Evolutionary conservation across 1,284 basidiomycete species (phyloP), one percentile per base, ranked within the genome.

Genomic region (Agroathelia rolfsii): DNA sequence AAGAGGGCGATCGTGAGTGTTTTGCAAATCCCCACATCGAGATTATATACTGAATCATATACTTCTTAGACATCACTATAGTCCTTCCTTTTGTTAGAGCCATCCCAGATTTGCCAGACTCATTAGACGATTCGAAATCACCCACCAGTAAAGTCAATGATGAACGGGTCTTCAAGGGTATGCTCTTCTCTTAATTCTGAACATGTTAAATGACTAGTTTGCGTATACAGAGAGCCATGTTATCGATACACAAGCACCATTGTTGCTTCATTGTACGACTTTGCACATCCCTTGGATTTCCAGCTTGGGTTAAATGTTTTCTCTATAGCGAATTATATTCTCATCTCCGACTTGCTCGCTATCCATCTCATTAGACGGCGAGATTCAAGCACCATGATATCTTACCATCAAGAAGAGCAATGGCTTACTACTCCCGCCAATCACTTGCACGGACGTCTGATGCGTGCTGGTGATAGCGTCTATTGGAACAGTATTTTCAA

Each of bases 41-140:
- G n/a, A 19, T 14, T 29, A 19, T 7, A 6, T 13, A n/a, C 11
- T 29, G 1, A 10, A 18, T 29, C 5, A 2, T 24, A 8, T 11
- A n/a, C n/a, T n/a, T n/a, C n/a, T n/a, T n/a, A 73, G 70, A 73
- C 47, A 68, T 73, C 21, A 73, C 70, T 0, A 50, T 73, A 9
- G 60, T 62, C 3, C 51, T 73, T 5, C 59, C 62, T 4, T 73
- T 72, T 43, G 58, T 69, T 28, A 52, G 55, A 12, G 31, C 38
- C 16, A 17, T 46, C 11, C 27, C 28, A 5, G n/a, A n/a, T n/a
- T n/a, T n/a, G n/a, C n/a, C n/a, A n/a, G n/a, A n/a, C n/a, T n/a
- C n/a, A n/a, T n/a, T 17, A 43, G 24, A 13, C 32, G 7, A 31
- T 20, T 10, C 16, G 12, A 16, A 6, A 19, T 24, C 26, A 26